phyloP scores from a whole-genome alignment of 164 flowering plant genomes.

The Amborella trichopoda region DNA sequence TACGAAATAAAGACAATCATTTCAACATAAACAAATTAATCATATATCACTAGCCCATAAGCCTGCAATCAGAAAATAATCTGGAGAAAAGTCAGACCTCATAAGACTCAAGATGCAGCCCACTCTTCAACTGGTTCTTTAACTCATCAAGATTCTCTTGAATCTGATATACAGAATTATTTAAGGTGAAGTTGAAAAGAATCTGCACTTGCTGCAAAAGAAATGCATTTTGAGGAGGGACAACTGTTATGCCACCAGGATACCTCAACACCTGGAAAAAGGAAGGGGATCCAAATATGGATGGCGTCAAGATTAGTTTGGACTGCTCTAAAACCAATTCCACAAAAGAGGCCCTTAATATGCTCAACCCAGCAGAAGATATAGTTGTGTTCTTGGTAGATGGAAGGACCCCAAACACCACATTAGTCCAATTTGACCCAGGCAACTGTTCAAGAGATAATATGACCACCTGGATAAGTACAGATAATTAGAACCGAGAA shows the following conservation, averaged over 20 bases:
- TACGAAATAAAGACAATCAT: no score
- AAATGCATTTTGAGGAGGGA: slow-evolving; percentile 56
- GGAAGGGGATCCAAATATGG: slow-evolving; percentile 62
- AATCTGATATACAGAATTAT: slow-evolving; percentile 62
- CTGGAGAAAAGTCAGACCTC: slow-evolving; percentile 41
- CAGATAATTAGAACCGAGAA: neutral
- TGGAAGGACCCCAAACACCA: slow-evolving; percentile 69
- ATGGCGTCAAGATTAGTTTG: slow-evolving; percentile 31
- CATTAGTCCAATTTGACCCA: slow-evolving; percentile 42
- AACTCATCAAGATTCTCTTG: slow-evolving; percentile 45
- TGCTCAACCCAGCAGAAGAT: slow-evolving; percentile 34
- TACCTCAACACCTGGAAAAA: slow-evolving; percentile 78
- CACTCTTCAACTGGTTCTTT: slow-evolving; percentile 43
- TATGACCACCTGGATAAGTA: slow-evolving; percentile 50
- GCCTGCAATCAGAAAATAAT: neutral
- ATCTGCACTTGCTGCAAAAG: slow-evolving; percentile 68
- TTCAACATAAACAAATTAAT: no score
- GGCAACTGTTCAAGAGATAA: slow-evolving; percentile 35
- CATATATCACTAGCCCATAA: no score
- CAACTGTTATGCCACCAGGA: slow-evolving; percentile 65
- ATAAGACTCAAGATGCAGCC: slow-evolving; percentile 41
- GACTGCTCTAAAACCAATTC: slow-evolving; percentile 32
- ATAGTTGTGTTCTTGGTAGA: slow-evolving; percentile 22
- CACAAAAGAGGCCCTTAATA: slow-evolving; percentile 40
- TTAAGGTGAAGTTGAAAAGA: slow-evolving; percentile 36